phyloP scores from a whole-genome alignment of 1,284 basidiomycete species.

The Ganoderma multipileum region DNA sequence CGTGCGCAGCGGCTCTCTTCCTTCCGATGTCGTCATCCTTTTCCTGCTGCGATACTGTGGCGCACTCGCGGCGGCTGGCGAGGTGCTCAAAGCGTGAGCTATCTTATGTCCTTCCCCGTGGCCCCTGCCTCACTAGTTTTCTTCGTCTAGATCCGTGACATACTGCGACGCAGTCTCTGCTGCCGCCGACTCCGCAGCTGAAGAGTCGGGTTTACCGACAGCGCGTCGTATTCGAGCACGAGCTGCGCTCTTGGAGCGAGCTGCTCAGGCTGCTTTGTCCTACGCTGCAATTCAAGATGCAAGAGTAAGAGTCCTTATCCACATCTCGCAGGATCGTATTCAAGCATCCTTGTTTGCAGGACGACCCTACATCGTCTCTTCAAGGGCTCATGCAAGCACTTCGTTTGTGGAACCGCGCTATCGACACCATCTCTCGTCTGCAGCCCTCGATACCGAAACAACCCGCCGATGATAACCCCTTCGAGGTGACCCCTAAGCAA shows the following conservation, averaged over 20 bases:
- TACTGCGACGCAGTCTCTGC: conserved; percentile 66
- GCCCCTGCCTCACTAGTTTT: background rate
- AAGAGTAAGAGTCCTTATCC: conserved; percentile 51
- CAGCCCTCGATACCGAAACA: conserved; percentile 45
- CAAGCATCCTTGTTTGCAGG: conserved; percentile 48
- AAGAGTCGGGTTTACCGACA: conserved; percentile 58
- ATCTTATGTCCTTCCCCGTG: background rate
- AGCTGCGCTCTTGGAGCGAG: conserved; percentile 66
- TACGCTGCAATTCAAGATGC: conserved; percentile 73
- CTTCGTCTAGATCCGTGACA: conserved; percentile 49
- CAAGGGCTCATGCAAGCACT: conserved; percentile 73
- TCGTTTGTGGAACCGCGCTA: conserved; percentile 82
- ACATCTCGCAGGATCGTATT: conserved; percentile 9
- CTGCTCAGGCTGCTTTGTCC: conserved; percentile 73
- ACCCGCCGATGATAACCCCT: conserved; percentile 62
- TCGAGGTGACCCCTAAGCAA: conserved; percentile 47
- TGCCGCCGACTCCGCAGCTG: conserved; percentile 48
- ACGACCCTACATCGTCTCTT: conserved; percentile 68
- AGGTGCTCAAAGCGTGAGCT: conserved; percentile 67
- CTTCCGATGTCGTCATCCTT: conserved; percentile 57
- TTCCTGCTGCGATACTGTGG: conserved; percentile 75
- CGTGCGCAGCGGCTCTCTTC: conserved; percentile 49
- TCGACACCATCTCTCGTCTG: conserved; percentile 73
- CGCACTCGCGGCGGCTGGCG: conserved; percentile 66
- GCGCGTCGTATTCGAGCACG: conserved; percentile 64